Conservation (phyloP, 1,139 yeast genomes). For the Suhomyces ambrosiae region DNA sequence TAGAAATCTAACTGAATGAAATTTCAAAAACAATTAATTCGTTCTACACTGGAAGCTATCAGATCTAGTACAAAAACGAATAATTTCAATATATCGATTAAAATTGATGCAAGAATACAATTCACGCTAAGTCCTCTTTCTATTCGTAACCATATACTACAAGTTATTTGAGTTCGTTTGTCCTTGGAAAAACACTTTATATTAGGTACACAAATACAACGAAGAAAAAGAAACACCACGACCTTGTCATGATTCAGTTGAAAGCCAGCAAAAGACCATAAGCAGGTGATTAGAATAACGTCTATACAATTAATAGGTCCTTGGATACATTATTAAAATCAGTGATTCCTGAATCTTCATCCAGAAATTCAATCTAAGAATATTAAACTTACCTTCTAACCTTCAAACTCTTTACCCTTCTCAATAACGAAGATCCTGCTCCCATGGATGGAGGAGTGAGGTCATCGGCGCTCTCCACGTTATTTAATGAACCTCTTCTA, state of each 20-base stretch:
- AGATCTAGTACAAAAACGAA: no score
- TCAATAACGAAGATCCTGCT: conserved; percentile 51
- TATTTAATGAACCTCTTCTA: conserved; percentile 26
- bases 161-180: no score
- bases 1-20: no score
- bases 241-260: conserved; percentile 2
- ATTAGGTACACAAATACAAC: conserved; percentile 5
- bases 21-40: no score
- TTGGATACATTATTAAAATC: neutral
- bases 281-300: conserved; percentile 1
- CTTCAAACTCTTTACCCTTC: conserved; percentile 86
- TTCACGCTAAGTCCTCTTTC: no score
- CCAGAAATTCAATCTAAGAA: no score
- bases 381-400: conserved; percentile 47
- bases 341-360: neutral
- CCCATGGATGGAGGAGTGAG: conserved; percentile 18
- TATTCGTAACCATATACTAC: no score
- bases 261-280: neutral
- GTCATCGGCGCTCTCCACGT: conserved; percentile 15
- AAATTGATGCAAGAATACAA: no score
- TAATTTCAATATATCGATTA: no score
- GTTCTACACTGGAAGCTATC: no score
- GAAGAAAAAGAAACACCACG: conserved; percentile 2
- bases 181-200: conserved; percentile 11
- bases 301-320: neutral